A percentile compares a stretch with the other conserved stretches of the same genome.
phyloP scores from a whole-genome alignment of 306 rosid species.

The Amphicarpaea edgeworthii region DNA sequence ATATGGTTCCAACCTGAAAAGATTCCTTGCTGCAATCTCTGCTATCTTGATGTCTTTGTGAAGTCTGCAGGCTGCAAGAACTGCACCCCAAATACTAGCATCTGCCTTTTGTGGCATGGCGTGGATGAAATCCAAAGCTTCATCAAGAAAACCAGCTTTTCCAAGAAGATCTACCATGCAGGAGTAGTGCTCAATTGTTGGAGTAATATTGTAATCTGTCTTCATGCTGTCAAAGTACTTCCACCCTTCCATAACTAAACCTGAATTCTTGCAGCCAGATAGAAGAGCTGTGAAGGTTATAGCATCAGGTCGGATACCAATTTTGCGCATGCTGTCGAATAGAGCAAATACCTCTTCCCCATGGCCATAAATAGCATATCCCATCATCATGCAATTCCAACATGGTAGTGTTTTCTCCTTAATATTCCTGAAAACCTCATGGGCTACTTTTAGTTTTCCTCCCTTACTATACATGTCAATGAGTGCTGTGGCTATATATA shows the following conservation, averaged over 20 bases:
- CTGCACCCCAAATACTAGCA: constrained; percentile 75
- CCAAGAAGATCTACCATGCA: constrained; percentile 89
- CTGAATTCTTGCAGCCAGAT: constrained; percentile 78
- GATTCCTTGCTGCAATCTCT: constrained; percentile 65
- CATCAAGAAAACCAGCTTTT: constrained; percentile 74
- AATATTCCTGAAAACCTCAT: constrained; percentile 59
- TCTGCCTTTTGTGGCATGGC: constrained; percentile 64
- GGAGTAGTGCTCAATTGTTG: constrained; percentile 76
- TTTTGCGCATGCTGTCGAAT: constrained; percentile 53
- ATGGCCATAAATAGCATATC: constrained; percentile 64
- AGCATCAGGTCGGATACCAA: constrained; percentile 61
- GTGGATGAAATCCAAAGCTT: constrained; percentile 72
- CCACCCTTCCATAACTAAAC: constrained; percentile 76
- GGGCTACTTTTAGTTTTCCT: constrained; percentile 60
- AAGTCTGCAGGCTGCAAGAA: constrained; percentile 64
- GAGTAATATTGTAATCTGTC: constrained; percentile 55
- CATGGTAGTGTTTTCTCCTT: constrained; percentile 65
- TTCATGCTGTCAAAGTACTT: constrained; percentile 70
- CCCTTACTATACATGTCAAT: constrained; percentile 71
- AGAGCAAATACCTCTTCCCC: constrained; percentile 64
- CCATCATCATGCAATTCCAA: constrained; percentile 89
- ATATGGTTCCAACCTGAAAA: constrained; percentile 67
- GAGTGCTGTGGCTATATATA: constrained; percentile 64
- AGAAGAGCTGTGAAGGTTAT: constrained; percentile 74
- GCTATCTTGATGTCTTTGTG: constrained; percentile 62